phyloP scores from a whole-genome alignment of 1,284 basidiomycete genomes.

The Sphagnurus paluster region DNA sequence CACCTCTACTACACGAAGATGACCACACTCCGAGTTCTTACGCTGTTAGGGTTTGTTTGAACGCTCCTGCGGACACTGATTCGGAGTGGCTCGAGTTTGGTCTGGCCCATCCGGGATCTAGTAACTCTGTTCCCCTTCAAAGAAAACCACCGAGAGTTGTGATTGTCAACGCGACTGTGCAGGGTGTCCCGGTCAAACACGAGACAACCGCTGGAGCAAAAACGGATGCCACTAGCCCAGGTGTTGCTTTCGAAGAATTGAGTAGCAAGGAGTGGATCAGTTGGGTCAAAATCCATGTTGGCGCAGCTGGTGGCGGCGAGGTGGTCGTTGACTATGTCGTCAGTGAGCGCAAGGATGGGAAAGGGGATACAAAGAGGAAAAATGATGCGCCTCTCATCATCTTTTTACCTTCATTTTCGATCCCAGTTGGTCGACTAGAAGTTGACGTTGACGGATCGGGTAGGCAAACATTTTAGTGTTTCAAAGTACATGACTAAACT shows the following conservation, averaged over 20 bases:
- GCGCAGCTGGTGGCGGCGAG: constrained; percentile 48
- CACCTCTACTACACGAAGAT: constrained; percentile 42
- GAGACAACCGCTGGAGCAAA: constrained; percentile 47
- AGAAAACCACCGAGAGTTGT: constrained; percentile 44
- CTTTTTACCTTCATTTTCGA: constrained; percentile 64
- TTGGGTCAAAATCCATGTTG: constrained; percentile 64
- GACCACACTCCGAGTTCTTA: constrained; percentile 44
- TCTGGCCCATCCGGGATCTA: constrained; percentile 45
- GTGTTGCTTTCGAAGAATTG: constrained; percentile 49
- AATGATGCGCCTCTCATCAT: constrained; percentile 40
- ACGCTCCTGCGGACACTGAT: constrained; percentile 54
- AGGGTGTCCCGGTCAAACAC: constrained; percentile 62
- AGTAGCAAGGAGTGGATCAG: constrained; percentile 57
- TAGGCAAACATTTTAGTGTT: constrained; percentile 30
- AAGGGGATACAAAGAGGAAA: constrained; percentile 32
- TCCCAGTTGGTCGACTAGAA: constrained; percentile 64
- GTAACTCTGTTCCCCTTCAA: constrained; percentile 2
- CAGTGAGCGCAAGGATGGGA: constrained; percentile 29
- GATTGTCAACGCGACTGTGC: constrained; percentile 58
- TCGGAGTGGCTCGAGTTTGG: constrained; percentile 78
- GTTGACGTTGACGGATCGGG: constrained; percentile 58
- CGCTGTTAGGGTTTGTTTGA: constrained; percentile 56
- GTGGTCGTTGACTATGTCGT: constrained; percentile 68
- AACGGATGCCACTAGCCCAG: constrained; percentile 32
- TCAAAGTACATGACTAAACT: constrained; percentile 5